phyloP scores from a whole-genome alignment of 1,284 basidiomycete genomes.

The Irpex rosettiformis region DNA sequence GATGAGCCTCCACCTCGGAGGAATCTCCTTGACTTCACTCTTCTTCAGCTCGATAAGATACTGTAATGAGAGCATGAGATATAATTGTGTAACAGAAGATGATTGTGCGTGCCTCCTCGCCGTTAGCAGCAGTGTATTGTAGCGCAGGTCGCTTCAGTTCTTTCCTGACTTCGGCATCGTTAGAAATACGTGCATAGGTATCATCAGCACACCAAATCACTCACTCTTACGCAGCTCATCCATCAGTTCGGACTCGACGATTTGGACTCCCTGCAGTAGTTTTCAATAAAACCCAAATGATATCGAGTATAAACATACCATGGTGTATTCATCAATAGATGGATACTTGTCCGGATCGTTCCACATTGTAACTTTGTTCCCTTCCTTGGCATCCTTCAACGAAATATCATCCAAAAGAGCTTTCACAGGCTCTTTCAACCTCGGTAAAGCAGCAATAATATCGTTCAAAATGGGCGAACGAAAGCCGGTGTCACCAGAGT shows the following conservation, averaged over 20 bases:
- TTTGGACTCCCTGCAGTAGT: slow-evolving; percentile 46
- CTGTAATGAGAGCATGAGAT: slow-evolving; percentile 33
- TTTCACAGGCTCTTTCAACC: slow-evolving; percentile 53
- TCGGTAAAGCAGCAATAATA: slow-evolving; percentile 68
- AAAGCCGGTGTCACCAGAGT: slow-evolving; percentile 45
- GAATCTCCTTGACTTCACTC: slow-evolving; percentile 66
- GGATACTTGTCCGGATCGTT: slow-evolving; percentile 63
- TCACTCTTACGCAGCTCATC: slow-evolving; percentile 73
- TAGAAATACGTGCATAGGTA: background rate
- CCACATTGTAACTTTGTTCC: slow-evolving; percentile 77
- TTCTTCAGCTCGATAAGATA: slow-evolving; percentile 78
- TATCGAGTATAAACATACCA: slow-evolving; percentile 29
- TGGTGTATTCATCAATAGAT: slow-evolving; percentile 50
- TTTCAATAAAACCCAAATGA: background rate
- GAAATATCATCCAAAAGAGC: slow-evolving; percentile 60
- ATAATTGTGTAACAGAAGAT: background rate
- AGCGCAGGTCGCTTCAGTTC: slow-evolving; percentile 71
- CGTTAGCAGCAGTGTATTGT: slow-evolving; percentile 67
- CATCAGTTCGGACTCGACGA: slow-evolving; percentile 68
- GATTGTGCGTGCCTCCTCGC: slow-evolving; percentile 58
- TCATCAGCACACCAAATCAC: slow-evolving; percentile 20
- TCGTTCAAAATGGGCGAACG: slow-evolving; percentile 67
- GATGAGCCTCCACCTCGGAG: slow-evolving; percentile 77
- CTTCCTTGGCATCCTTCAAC: slow-evolving; percentile 63
- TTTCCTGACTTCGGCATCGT: slow-evolving; percentile 57